Base-by-base conservation (phyloP, 805 yeast genomes). In the Kluyveromyces nonfermentans region DNA sequence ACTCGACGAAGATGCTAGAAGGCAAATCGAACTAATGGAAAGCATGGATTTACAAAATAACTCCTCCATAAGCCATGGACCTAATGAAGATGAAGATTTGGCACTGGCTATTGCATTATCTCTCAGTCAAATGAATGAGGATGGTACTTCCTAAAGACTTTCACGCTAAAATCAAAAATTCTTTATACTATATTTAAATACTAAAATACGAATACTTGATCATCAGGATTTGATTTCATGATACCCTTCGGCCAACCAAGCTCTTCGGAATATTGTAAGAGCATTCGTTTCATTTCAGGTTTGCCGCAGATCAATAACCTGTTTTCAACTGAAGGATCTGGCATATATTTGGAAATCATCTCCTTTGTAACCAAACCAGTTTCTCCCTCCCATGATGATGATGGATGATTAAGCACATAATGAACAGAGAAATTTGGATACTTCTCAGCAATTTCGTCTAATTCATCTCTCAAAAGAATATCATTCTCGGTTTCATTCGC, bases 401-500 rank as follows among this genome's bases (percentile, higher is more conserved):
- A 64, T 28, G 85, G 81, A 2, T 67, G 46, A 41, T 74, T 70
- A 36, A 83, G 63, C 6, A 81, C 71, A 57, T 84, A 82, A 47
- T 74, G 73, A 14, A 82, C 78, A 5, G 68, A 59, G 53, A 85
- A 77, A 48, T 74, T 67, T 18, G 89, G 85, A 54, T 80, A 82
- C 52, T 73, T 74, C 33, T 64, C 69, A 34, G 78, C 72, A 48
- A 84, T 73, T 48, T 81, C 86, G 55, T 85, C 89, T 36, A 85
- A 65, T 62, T 85, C 95, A 8, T 71, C 77, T 54, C 73, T 81
- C 55, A 85, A 69, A 54, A 85, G 69, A 46, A 85, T 82, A 63
- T 85, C 94, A 53, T 83, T 82, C 49, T 75, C 83, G 6, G 87
- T 77, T 56, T 82, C 85, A 54, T 84, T 84, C 28, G 87, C 88